Percentiles rank a stretch among this genome's conserved stretches.
Conservation (phyloP, 73 alveolate species). For the Paramecium caudatum region DNA sequence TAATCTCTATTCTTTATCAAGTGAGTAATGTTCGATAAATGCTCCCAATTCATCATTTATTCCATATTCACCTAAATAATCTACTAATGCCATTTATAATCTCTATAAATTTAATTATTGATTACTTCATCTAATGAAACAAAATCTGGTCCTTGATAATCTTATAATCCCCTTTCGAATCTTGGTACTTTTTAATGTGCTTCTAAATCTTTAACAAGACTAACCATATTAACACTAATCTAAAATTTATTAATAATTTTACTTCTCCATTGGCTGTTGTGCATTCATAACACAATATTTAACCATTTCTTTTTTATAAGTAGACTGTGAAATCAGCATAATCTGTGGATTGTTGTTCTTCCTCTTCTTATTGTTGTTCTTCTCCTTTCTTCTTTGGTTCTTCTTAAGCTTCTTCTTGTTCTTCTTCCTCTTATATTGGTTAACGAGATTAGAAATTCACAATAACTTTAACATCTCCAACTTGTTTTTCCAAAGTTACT, state of each 20-base stretch:
- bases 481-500: constrained; percentile 53
- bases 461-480: constrained; percentile 68
- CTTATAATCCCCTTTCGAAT: constrained; percentile 79
- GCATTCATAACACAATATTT: constrained; percentile 71
- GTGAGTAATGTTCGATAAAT: constrained; percentile 86
- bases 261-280: constrained; percentile 72
- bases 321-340: constrained; percentile 74
- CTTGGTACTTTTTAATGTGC: constrained; percentile 65
- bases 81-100: constrained; percentile 81
- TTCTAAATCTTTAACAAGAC: constrained; percentile 69
- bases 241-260: neutral
- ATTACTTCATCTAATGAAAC: constrained; percentile 82
- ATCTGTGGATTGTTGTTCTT: constrained; percentile 48
- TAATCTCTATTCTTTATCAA: constrained; percentile 93
- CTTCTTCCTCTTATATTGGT: constrained; percentile 61
- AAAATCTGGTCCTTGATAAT: constrained; percentile 93
- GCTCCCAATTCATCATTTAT: constrained; percentile 90
- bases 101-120: neutral
- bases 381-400: constrained; percentile 28
- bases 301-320: constrained; percentile 63
- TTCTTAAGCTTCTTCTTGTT: constrained; percentile 38
- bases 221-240: constrained; percentile 74
- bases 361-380: constrained; percentile 54
- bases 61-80: constrained; percentile 88
- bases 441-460: constrained; percentile 67